Conservation (phyloP, 2,329 filamentous ascomycete genomes). For the Xylariaceae sp. region DNA sequence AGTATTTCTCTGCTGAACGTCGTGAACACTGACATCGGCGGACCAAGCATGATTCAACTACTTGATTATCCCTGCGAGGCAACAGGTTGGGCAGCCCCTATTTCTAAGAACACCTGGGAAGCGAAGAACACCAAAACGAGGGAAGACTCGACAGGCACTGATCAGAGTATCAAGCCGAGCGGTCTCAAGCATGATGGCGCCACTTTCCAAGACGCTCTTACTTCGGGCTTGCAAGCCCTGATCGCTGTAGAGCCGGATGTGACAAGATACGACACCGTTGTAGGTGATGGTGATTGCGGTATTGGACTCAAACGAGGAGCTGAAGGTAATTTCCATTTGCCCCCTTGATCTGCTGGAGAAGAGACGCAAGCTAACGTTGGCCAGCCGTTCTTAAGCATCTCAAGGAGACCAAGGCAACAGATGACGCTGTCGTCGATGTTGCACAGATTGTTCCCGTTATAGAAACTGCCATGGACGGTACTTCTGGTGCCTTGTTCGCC, state of each 20-base stretch:
- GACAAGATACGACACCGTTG: slow-evolving; percentile 72
- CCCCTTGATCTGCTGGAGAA: neutral
- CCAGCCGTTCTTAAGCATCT: slow-evolving; percentile 51
- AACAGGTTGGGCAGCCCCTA: slow-evolving; percentile 64
- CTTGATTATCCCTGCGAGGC: slow-evolving; percentile 67
- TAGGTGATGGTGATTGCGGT: slow-evolving; percentile 88
- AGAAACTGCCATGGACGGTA: slow-evolving; percentile 58
- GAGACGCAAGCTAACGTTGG: neutral
- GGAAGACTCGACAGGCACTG: slow-evolving; percentile 32
- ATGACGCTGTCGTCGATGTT: slow-evolving; percentile 50
- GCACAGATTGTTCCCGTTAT: slow-evolving; percentile 49
- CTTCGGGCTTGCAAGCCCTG: slow-evolving; percentile 54
- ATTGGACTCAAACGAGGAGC: slow-evolving; percentile 82
- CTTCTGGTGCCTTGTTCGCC: slow-evolving; percentile 59
- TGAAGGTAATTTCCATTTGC: slow-evolving; percentile 48
- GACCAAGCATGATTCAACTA: slow-evolving; percentile 62
- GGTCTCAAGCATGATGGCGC: slow-evolving; percentile 49
- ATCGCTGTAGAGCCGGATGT: slow-evolving; percentile 66
- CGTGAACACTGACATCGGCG: slow-evolving; percentile 52
- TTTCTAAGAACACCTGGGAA: slow-evolving; percentile 61
- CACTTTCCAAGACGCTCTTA: slow-evolving; percentile 48
- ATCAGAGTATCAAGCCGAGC: slow-evolving; percentile 35
- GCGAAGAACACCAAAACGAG: slow-evolving; percentile 45
- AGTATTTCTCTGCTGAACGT: slow-evolving; percentile 68
- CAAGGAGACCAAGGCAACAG: slow-evolving; percentile 37